Base-by-base conservation (phyloP, 1,139 yeast genomes). In the Hyphopichia wangnamkhiaoensis region DNA sequence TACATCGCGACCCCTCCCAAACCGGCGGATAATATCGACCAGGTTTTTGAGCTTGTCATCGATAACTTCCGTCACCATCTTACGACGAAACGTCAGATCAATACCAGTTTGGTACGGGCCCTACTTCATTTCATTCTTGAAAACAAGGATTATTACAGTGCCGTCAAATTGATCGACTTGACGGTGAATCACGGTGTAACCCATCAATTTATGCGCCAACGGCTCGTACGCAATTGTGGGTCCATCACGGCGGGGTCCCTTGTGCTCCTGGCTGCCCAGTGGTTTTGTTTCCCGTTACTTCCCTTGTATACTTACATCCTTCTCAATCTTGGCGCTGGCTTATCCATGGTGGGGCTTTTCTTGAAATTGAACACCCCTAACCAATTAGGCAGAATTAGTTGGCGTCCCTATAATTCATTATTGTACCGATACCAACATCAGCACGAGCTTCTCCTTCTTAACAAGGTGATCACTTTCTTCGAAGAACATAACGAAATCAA, bases 401-500 rank as follows among this genome's bases (percentile, higher is more conserved):
- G 74, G 72, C 45, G 76, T 29, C 56, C 56, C 3, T 63, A 69
- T 40, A 59, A 54, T 17, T 47, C 56, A 1, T 14, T 53, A 2
- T 24, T 49, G 13, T 50, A 63, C 42, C 58, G 58, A 9, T 48
- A 52, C 33, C 31, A 50, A 3, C 63, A 63, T 41, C 49, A 53
- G n/a, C 56, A 59, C 7, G 74, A 68, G 42, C 44, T 68, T 5
- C 37, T 55, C 2, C 41, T 57, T 4, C 49, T 65, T 9, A 68
- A 67, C 43, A 54, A 62, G 38, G 58, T 68, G 14, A 52, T 70
- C 33, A 59, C 62, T 3, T 68, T 65, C 44, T 69, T 63, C 39
- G 75, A 71, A 43, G 76, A 71, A 48, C 61, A 60, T 45, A 59
- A 61, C 42, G 76, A 71, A 41, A 53, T 67, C 30, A 70, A 70